Base-by-base conservation (phyloP, 176 grass and related monocot species). In the Saccharum spontaneum region DNA sequence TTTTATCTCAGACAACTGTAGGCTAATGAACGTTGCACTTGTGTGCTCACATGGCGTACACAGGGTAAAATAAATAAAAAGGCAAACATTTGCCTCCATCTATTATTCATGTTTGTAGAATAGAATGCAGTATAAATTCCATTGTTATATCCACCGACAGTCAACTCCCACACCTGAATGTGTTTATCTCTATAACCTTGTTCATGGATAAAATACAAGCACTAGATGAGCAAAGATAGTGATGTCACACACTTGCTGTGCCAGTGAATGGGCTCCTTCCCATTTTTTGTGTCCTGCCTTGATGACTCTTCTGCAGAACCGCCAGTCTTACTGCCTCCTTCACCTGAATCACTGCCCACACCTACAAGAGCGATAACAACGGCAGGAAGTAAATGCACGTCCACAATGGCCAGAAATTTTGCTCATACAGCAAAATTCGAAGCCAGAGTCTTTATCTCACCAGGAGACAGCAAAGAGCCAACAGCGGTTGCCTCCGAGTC, bases 241-340 rank as follows among this genome's bases (percentile, higher is more conserved):
- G 17, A 66, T 62, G 48, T 69, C 72, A 90, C 79, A 0, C 69
- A 95, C 97, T 90, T 90, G 88, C 76, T 94, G 86, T 99, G 97
- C 97, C 97, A 99, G 59, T 96, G 93, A 87, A 99, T 92, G 76
- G 91, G 88, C 77, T 92, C 97, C 82, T 92, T 92, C 60, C 89
- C 74, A 31, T 89, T 95, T 88, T 96, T 99, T 10, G 88, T 61
- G 66, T 96, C 91, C 82, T 99, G 93, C 71, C 92, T 99, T 80
- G 82, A 66, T 1, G 75, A 84, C 69, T 96, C 97, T 63, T 52
- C 89, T 11, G 79, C 82, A 63, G 87, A 89, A 82, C 86, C 87
- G 17, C 87, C 74, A 74, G 83, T 67, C 87, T 93, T 93, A 77
- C 49, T 57, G 44, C 87, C 75, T 59, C 91, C 86, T 40, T 95